Conservation (phyloP, 2,329 filamentous ascomycete species). For the Aspergillus candidus region DNA sequence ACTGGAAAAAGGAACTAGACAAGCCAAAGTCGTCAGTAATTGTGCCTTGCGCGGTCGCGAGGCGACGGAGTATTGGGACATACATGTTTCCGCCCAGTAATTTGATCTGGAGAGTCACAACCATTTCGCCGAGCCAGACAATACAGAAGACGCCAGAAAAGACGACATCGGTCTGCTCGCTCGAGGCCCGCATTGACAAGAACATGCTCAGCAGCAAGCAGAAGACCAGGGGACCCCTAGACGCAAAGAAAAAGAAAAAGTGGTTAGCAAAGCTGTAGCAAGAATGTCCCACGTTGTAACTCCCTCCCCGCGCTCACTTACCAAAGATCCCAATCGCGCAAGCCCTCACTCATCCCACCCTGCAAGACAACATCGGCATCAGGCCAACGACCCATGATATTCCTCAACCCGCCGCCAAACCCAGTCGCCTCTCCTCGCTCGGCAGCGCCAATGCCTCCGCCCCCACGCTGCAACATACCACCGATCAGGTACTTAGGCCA, state of each 20-base stretch:
- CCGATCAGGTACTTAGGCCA: constrained; percentile 90
- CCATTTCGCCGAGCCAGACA: constrained; percentile 93
- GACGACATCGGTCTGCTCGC: constrained; percentile 76
- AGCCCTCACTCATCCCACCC: constrained; percentile 74
- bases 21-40: constrained; percentile 13
- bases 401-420: constrained; percentile 46
- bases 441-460: constrained; percentile 49
- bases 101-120: constrained; percentile 97
- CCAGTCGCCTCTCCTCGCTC: constrained; percentile 50
- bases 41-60: background rate
- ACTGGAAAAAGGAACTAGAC: constrained; percentile 92
- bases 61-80: constrained; percentile 36
- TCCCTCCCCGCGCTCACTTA: constrained; percentile 26
- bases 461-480: constrained; percentile 54
- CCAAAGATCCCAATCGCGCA: constrained; percentile 97
- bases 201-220: constrained; percentile 83
- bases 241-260: constrained; percentile 2
- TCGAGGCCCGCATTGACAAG: constrained; percentile 72
- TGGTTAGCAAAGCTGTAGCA: constrained; percentile 10
- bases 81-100: constrained; percentile 94
- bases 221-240: constrained; percentile 87
- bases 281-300: too few species aligned
- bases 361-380: constrained; percentile 61
- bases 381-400: constrained; percentile 58
- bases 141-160: constrained; percentile 96